Base-by-base conservation (phyloP, 2,329 filamentous ascomycete genomes). In the Aphanoascus verrucosus region DNA sequence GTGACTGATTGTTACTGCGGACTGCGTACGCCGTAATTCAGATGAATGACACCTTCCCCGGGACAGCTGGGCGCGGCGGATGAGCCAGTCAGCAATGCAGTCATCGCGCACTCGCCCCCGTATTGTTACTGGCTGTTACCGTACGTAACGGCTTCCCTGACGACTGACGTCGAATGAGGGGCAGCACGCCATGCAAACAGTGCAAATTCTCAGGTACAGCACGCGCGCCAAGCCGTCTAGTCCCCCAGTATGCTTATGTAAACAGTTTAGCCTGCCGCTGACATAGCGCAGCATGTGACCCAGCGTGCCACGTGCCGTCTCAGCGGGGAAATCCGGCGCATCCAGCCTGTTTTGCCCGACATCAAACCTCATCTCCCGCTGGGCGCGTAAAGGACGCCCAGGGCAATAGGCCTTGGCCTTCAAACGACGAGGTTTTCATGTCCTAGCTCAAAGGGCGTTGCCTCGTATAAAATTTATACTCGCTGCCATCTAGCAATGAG, bases 201-300 rank as follows among this genome's bases (percentile, higher is more conserved):
- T 41, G 48, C 47, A 55, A 55, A 55, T 40, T 40, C 15, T 41
- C 43, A 47, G 45, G 51, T 48, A 53, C 50, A 35, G 23, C 31
- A 49, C 38, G 43, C 44, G 20, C 38, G 50, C 50, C 50, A 52
- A 52, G 50, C 50, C 31, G 5, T 40, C 19, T 35, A 14, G 41
- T n/a, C n/a, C n/a, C 32, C 32, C 34, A n/a, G 5, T 1, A 11
- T 32, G 48, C 37, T 43, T 32, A 50, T 5, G 7, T 43, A 42
- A 46, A 35, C 31, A 19, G 31, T 15, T 5, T 23, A 34, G 28
- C 12, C 34, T 23, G 5, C 11, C 23, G 20, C 14, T 50, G 48
- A 42, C 48, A 42, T 37, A 50, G 35, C 6, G 12, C 5, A 8
- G 23, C 44, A 35, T 46, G 44, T 34, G 34, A 49, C 35, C 8